A percentile compares a stretch with the other conserved stretches of the same genome.
phyloP scores from a whole-genome alignment of 1,284 basidiomycete species.

The Marasmius sp. region DNA sequence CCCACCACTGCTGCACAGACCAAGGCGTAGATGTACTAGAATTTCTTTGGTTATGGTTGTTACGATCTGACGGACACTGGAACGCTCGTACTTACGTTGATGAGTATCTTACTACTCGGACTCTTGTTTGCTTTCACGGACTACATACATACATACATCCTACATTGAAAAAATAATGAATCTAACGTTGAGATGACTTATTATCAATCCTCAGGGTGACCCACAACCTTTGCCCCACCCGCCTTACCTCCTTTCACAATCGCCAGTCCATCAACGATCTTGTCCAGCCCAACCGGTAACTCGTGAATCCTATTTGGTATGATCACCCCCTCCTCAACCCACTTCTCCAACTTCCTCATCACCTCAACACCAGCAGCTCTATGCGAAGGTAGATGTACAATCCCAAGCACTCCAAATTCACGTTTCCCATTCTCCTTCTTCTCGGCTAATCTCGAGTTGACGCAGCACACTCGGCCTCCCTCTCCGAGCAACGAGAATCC shows the following conservation, averaged over 20 bases:
- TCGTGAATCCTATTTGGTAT: slow-evolving; percentile 17
- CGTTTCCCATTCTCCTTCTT: not conserved
- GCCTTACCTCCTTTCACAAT: slow-evolving; percentile 12
- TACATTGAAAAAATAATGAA: too few species aligned
- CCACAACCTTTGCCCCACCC: slow-evolving; percentile 15
- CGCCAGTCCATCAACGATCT: slow-evolving; percentile 14
- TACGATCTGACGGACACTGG: too few species aligned
- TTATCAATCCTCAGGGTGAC: slow-evolving; percentile 5
- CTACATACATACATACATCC: too few species aligned
- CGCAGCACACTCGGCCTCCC: slow-evolving; percentile 12
- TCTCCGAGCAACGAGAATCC: slow-evolving; percentile 15
- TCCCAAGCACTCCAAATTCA: not conserved
- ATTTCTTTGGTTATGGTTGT: too few species aligned
- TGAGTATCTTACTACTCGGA: too few species aligned
- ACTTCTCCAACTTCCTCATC: slow-evolving; percentile 11
- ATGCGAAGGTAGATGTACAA: not conserved
- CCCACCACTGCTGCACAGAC: too few species aligned
- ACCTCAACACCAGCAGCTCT: slow-evolving; percentile 8
- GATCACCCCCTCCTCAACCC: slow-evolving; percentile 17
- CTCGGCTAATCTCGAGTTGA: slow-evolving; percentile 10
- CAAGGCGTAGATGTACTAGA: too few species aligned
- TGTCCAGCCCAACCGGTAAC: slow-evolving; percentile 13
- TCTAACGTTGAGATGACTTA: not conserved
- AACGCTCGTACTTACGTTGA: too few species aligned
- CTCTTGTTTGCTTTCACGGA: too few species aligned